phyloP scores from a whole-genome alignment of 495 filamentous ascomycete species.

The Glutinoglossum americanum region DNA sequence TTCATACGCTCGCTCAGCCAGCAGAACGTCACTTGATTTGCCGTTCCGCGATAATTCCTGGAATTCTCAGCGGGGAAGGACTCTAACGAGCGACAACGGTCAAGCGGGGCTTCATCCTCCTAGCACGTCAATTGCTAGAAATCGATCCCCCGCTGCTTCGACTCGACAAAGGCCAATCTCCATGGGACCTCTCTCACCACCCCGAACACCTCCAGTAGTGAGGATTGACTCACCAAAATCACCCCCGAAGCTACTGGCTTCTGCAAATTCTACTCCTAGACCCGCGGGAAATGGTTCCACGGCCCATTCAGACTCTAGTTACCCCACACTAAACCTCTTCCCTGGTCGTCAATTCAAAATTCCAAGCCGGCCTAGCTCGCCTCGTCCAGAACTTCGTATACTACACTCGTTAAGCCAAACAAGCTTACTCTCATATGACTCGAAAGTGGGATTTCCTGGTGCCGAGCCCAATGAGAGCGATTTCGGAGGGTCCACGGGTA shows the following conservation, averaged over 20 bases:
- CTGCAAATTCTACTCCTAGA: neutral
- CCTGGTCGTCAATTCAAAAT: constrained; percentile 28
- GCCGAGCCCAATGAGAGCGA: neutral
- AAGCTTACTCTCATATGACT: constrained; percentile 10
- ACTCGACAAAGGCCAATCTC: constrained; percentile 16
- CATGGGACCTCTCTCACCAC: constrained; percentile 33
- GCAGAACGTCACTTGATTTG: constrained; percentile 28
- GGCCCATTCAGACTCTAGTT: neutral
- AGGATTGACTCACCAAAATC: constrained; percentile 56
- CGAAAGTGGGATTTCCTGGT: constrained; percentile 1
- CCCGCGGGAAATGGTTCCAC: neutral
- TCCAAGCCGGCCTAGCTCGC: constrained; percentile 29
- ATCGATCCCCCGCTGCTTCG: neutral
- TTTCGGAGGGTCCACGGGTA: neutral
- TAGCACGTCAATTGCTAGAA: neutral
- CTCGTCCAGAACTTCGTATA: constrained; percentile 20
- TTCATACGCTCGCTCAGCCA: constrained; percentile 25
- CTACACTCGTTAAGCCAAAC: constrained; percentile 10
- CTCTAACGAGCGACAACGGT: constrained; percentile 9
- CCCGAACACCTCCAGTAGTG: constrained; percentile 43
- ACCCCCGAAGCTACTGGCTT: constrained; percentile 30
- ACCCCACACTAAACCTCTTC: neutral
- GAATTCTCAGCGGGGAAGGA: constrained; percentile 16
- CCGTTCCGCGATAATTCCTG: constrained; percentile 23
- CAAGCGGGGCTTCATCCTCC: neutral